Conservation (phyloP, 306 rosid genomes). For the Heteromeles arbutifolia region DNA sequence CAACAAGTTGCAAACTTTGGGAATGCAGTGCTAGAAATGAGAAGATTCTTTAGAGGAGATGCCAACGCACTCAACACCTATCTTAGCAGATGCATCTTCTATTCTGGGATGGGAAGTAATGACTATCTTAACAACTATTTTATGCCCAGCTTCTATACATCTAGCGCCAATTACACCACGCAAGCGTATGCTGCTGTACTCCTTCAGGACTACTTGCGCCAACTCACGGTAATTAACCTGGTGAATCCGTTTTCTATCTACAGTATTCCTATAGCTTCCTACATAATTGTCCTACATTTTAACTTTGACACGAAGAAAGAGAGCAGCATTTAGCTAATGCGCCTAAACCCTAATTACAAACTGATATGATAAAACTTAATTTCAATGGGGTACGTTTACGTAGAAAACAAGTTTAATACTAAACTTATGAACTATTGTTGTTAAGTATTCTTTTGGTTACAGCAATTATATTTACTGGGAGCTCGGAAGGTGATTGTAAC, state of each 20-base stretch:
- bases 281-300: background rate
- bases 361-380: too few species aligned
- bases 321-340: background rate
- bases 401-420: too few species aligned
- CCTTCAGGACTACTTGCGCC: constrained; percentile 62
- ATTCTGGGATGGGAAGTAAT: constrained; percentile 88
- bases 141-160: constrained; percentile 70
- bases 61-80: constrained; percentile 38
- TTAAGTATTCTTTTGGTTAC: background rate
- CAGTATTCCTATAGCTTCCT: background rate
- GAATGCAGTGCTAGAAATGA: constrained; percentile 47
- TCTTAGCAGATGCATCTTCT: constrained; percentile 59
- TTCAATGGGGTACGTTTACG: too few species aligned
- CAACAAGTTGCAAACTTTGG: constrained; percentile 60
- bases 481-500: constrained; percentile 82
- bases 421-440: background rate
- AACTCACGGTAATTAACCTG: constrained; percentile 41
- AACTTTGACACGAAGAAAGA: background rate
- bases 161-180: constrained; percentile 46
- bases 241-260: too few species aligned
- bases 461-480: constrained; percentile 74
- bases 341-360: too few species aligned
- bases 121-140: constrained; percentile 88
- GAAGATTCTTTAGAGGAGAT: constrained; percentile 64
- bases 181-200: constrained; percentile 54